Base-by-base conservation (phyloP, 768 basidiomycete genomes). In the Russula brevipes region DNA sequence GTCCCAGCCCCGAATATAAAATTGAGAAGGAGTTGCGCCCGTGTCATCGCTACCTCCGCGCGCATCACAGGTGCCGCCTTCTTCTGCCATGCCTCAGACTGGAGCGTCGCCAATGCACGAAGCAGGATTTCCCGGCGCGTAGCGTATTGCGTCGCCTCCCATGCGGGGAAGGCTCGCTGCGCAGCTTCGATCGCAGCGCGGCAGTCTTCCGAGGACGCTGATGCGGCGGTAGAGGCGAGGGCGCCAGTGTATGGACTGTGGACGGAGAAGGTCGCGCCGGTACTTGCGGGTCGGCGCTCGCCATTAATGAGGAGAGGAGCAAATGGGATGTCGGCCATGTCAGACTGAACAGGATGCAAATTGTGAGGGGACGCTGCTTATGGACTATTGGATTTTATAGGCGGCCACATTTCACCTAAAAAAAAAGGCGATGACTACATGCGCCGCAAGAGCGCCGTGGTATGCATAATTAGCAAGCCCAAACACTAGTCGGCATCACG, bases 141-240 rank as follows among this genome's bases (percentile, higher is more conserved):
- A 16, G 16, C 8, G 38, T 36, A 50, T 12, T 39, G 14, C 14
- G 46, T 56, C n/a, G 52, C 45, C 30, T 69, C 61, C 61, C 66
- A 68, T 14, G 65, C 61, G 16, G 65, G 61, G 31, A 53, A 63
- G 4, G 67, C 66, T 4, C 41, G 59, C 9, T 60, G 46, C 0
- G 62, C 62, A 14, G 54, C 49, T 24, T 61, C 57, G 33, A 67
- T 67, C n/a, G 66, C 66, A 17, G 51, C 59, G 0, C 36, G 38
- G 54, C 69, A 69, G 56, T 74, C 73, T 5, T 69, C 65, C 9
- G 57, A 64, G 16, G 71, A 76, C 0, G 82, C 83, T 2, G 82
- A 76, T 2, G 80, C 80, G 5, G 77, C 73, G 33, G 67, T 72
- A 2, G 82, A 80, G 16, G 81, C 80, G 33, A 81, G 73, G 11